Conservation (phyloP, 1,284 basidiomycete species). For the Amylostereum areolatum region DNA sequence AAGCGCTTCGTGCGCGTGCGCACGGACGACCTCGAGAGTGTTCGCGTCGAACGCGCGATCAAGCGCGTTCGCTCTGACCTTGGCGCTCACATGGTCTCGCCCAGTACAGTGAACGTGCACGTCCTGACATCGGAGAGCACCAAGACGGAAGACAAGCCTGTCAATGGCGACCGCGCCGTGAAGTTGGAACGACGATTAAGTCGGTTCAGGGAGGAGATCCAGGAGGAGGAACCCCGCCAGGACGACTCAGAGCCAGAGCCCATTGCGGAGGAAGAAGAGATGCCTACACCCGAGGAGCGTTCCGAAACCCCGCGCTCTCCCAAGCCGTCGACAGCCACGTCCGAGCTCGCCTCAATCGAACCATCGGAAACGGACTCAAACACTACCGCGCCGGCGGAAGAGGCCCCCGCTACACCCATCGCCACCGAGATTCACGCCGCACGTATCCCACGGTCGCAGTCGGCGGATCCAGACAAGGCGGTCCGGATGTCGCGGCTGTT, state of each 20-base stretch:
- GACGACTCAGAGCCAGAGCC: conserved; percentile 11
- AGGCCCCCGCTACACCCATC: conserved; percentile 35
- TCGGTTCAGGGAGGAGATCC: conserved; percentile 19
- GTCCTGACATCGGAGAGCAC: conserved; percentile 9
- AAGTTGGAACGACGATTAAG: neutral
- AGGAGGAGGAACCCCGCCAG: conserved; percentile 28
- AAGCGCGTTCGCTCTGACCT: conserved; percentile 82
- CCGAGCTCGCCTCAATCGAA: conserved; percentile 9
- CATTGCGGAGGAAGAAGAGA: conserved; percentile 10
- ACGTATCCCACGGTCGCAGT: conserved; percentile 67
- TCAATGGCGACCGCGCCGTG: neutral
- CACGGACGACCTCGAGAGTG: conserved; percentile 81
- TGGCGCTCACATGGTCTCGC: conserved; percentile 53
- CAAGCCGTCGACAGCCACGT: conserved; percentile 9
- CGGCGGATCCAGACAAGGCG: conserved; percentile 63
- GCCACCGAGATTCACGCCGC: conserved; percentile 20
- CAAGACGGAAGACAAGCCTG: conserved; percentile 2
- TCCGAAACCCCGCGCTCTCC: conserved; percentile 20
- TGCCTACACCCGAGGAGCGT: conserved; percentile 12
- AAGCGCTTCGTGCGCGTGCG: conserved; percentile 81
- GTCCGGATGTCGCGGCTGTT: conserved; percentile 51
- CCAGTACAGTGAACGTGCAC: conserved; percentile 19
- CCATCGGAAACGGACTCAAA: conserved; percentile 6
- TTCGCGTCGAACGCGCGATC: conserved; percentile 80
- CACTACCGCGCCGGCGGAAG: conserved; percentile 10